phyloP scores from a whole-genome alignment of 768 basidiomycete species.

The Pulveroboletus sp. region DNA sequence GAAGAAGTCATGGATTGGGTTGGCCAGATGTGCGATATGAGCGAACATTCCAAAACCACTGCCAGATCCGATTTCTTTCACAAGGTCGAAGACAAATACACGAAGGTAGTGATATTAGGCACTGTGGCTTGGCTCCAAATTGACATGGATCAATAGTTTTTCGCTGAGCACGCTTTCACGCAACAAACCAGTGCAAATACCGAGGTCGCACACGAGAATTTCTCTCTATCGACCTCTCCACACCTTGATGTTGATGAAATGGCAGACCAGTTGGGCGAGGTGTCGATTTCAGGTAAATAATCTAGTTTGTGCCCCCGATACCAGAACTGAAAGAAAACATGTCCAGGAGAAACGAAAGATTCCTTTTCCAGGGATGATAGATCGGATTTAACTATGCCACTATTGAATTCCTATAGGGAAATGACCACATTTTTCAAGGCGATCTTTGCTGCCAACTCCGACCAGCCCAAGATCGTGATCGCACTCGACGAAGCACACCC shows the following conservation, averaged over 20 bases:
- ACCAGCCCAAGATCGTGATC: background rate
- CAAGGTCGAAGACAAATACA: background rate
- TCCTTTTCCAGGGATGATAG: no score
- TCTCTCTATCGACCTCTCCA: no score
- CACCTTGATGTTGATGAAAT: background rate
- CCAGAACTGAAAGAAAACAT: no score
- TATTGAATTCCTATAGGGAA: background rate
- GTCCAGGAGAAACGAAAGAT: no score
- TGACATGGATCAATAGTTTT: background rate
- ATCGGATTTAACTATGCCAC: background rate
- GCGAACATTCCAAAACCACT: background rate
- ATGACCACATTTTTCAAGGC: background rate
- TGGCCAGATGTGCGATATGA: conserved; percentile 5
- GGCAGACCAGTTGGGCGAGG: background rate
- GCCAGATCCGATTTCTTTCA: background rate
- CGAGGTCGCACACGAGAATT: no score
- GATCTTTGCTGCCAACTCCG: background rate
- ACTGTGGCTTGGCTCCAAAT: rapidly evolving
- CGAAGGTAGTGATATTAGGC: background rate
- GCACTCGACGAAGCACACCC: background rate
- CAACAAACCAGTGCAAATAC: no score
- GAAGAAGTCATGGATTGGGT: background rate
- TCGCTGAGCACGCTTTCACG: no score
- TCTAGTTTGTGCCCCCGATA: no score
- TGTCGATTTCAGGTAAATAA: background rate